Base-by-base conservation (phyloP, 495 filamentous ascomycete genomes). In the Ascodesmis nigricans region DNA sequence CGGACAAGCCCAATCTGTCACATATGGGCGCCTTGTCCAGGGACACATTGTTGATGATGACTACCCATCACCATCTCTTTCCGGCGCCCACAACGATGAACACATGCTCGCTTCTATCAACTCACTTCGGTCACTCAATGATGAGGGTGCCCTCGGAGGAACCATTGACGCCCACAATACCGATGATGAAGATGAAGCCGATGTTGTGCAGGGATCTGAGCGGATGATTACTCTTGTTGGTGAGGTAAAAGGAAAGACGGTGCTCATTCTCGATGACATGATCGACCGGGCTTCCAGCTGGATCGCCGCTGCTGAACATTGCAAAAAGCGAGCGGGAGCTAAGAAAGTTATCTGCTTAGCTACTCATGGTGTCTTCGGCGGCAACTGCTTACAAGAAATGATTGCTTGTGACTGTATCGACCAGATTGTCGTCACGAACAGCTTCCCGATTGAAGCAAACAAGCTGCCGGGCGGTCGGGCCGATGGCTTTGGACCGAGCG, bases 281-380 rank as follows among this genome's bases (percentile, higher is more conserved):
- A 93, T 97, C 45, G 87, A 97, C 59, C 91, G 91, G 55, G 71
- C 79, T 18, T 80, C 78, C 14, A 90, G 79, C 13, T 97, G 87
- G 87, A 87, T 95, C 45, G 87, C 84, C 5, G 87, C 87, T n/a
- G 87, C 87, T 6, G 87, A 97, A 59, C 92, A 84, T 5, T 83
- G 92, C 1, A 77, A 90, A 35, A 91, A 92, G 64, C 65, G 78
- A 41, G 87, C 83, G 43, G 71, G 69, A 29, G 87, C 90, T 3
- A 82, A 78, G 53, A 81, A 77, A 54, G 87, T 97, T 26, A 93
- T 93, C 55, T 91, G 80, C 57, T 91, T 97, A 58, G 87, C 90
- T 13, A 97, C 87, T 0, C 87, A 97, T 49, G 90, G 80, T 11
- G 66, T 97, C 15, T 95, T 95, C 52, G 79, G 80, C 25, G 76